Evolutionary conservation across 257 asterid genomes (phyloP).

Genomic region (Nicotiana tomentosiformis): DNA sequence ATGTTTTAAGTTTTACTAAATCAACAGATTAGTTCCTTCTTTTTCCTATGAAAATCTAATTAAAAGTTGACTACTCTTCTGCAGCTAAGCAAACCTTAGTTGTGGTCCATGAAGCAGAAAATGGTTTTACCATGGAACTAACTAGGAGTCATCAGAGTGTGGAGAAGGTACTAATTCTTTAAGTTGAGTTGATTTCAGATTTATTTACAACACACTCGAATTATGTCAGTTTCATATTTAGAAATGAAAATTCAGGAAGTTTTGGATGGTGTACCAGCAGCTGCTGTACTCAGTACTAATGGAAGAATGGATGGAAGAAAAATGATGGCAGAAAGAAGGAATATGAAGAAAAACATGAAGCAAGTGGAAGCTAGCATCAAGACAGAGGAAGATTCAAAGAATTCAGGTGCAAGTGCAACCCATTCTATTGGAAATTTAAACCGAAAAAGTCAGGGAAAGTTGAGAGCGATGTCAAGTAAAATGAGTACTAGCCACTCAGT

Average conservation of each 20-base stretch:
- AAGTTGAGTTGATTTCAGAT: not conserved
- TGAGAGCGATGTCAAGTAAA: constrained; percentile 13
- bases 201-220: not conserved
- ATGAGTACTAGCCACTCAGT: not conserved
- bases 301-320: constrained; percentile 32
- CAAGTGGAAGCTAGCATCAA: not conserved
- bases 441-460: constrained; percentile 8
- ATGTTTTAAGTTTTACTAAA: not conserved
- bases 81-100: not conserved
- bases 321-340: constrained; percentile 12
- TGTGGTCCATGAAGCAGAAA: not conserved
- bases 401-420: constrained; percentile 7
- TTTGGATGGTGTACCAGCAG: not conserved
- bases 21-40: not conserved
- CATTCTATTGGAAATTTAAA: constrained; percentile 19
- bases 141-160: not conserved
- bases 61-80: not conserved
- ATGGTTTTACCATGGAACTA: not conserved
- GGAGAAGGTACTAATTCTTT: not conserved
- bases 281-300: not conserved
- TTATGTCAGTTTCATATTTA: not conserved
- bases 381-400: not conserved
- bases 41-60: not conserved
- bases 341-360: not conserved
- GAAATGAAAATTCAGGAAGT: constrained; percentile 28